phyloP scores from a whole-genome alignment of 306 rosid genomes.

The Vigna mungo region DNA sequence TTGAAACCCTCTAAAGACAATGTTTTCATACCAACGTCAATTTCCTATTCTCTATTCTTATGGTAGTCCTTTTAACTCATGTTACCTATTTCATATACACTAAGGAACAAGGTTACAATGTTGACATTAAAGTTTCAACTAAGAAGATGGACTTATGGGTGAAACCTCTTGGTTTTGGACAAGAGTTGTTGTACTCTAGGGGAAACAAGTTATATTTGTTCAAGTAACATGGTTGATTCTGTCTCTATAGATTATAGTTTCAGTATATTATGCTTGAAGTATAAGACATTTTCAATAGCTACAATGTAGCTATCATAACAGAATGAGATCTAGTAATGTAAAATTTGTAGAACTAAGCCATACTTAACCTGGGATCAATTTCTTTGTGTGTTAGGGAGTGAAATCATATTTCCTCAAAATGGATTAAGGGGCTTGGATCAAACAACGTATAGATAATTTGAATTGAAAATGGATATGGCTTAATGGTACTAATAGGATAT shows the following conservation, averaged over 20 bases:
- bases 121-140: neutral
- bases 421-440: slow-evolving; percentile 4
- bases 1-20: neutral
- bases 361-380: neutral
- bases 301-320: neutral
- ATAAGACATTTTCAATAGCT: neutral
- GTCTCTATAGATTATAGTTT: slow-evolving; percentile 9
- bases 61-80: neutral
- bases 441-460: slow-evolving; percentile 18
- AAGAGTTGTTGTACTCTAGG: too few relatives aligned
- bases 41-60: neutral
- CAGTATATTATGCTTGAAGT: neutral
- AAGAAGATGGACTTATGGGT: too few relatives aligned
- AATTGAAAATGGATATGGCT: neutral
- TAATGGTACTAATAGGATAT: neutral
- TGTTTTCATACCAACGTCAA: neutral
- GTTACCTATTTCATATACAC: slow-evolving; percentile 4
- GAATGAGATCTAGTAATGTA: slow-evolving; percentile 12
- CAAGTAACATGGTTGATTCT: slow-evolving; percentile 16
- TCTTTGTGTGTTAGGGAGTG: neutral
- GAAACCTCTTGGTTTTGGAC: too few relatives aligned
- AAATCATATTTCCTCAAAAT: slow-evolving; percentile 10
- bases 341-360: slow-evolving; percentile 1
- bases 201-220: neutral
- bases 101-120: neutral